Percentiles rank a stretch among this genome's conserved stretches.
phyloP scores from a whole-genome alignment of 1,284 basidiomycete genomes.

The Caloboletus inedulis region DNA sequence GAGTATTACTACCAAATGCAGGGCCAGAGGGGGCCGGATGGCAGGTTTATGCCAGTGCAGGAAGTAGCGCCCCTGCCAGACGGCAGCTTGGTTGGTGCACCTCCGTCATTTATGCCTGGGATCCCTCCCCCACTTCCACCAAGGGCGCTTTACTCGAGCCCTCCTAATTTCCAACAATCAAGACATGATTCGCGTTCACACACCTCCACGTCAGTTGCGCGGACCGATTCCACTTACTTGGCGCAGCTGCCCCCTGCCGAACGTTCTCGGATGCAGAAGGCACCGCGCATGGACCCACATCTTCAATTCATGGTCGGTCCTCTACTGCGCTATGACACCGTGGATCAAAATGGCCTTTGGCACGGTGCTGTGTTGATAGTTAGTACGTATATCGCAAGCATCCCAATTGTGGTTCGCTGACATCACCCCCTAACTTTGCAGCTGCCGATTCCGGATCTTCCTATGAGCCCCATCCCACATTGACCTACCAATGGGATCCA shows the following conservation, averaged over 20 bases:
- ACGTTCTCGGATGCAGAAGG: conserved; percentile 53
- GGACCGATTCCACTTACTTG: conserved; percentile 36
- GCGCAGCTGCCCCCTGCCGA: conserved; percentile 59
- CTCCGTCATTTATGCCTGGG: conserved; percentile 32
- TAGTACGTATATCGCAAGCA: conserved; percentile 45
- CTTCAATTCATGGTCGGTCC: conserved; percentile 85
- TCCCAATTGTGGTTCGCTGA: conserved; percentile 8
- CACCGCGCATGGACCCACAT: conserved; percentile 66
- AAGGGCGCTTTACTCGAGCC: conserved; percentile 30
- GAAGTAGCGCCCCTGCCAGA: conserved; percentile 53
- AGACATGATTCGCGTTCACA: conserved; percentile 12
- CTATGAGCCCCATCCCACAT: conserved; percentile 72
- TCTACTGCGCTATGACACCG: conserved; percentile 88
- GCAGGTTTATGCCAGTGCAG: conserved; percentile 50
- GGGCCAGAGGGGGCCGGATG: conserved; percentile 49
- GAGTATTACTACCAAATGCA: conserved; percentile 27
- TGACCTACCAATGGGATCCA: conserved; percentile 80
- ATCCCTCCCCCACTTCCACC: conserved; percentile 37
- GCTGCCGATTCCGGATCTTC: conserved; percentile 78
- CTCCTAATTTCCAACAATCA: conserved; percentile 7
- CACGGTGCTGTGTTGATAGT: conserved; percentile 85
- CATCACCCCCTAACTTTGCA: background rate
- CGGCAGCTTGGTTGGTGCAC: conserved; percentile 52
- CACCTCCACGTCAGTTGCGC: conserved; percentile 2
- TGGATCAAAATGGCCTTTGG: conserved; percentile 76